A percentile compares a stretch with the other conserved stretches of the same genome.
phyloP scores from a whole-genome alignment of 2,329 filamentous ascomycete species.

The Cercospora beticola region DNA sequence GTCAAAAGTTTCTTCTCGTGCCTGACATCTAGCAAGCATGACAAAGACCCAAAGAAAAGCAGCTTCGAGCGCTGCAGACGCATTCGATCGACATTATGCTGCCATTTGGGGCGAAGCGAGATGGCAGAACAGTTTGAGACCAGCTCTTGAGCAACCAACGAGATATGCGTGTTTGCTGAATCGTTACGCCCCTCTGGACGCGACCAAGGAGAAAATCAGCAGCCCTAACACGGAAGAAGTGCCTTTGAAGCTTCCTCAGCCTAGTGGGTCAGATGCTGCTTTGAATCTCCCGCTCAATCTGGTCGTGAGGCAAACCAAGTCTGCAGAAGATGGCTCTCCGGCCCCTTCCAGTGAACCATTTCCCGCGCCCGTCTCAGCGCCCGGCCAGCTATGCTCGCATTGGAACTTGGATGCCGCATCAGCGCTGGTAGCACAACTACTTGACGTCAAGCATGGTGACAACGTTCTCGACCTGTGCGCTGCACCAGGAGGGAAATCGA shows the following conservation, averaged over 20 bases:
- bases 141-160: constrained; percentile 28
- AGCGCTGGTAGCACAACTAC: constrained; percentile 39
- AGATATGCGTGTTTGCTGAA: constrained; percentile 35
- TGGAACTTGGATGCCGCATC: constrained; percentile 39
- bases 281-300: constrained; percentile 6
- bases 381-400: constrained; percentile 29
- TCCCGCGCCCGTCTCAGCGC: constrained; percentile 24
- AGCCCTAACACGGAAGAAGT: constrained; percentile 13
- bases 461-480: constrained; percentile 45
- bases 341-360: constrained; percentile 21
- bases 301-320: constrained; percentile 15
- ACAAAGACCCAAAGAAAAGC: constrained; percentile 30
- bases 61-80: constrained; percentile 28
- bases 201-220: constrained; percentile 20
- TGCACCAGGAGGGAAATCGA: constrained; percentile 41
- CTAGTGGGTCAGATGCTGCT: background rate
- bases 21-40: constrained; percentile 19
- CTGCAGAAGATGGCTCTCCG: background rate
- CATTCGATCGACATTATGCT: constrained; percentile 36
- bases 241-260: constrained; percentile 10
- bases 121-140: constrained; percentile 33
- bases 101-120: constrained; percentile 32
- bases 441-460: constrained; percentile 39
- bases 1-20: background rate
- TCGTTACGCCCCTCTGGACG: constrained; percentile 26